phyloP scores from a whole-genome alignment of 768 basidiomycete species.

The Cyclocybe aegerita region DNA sequence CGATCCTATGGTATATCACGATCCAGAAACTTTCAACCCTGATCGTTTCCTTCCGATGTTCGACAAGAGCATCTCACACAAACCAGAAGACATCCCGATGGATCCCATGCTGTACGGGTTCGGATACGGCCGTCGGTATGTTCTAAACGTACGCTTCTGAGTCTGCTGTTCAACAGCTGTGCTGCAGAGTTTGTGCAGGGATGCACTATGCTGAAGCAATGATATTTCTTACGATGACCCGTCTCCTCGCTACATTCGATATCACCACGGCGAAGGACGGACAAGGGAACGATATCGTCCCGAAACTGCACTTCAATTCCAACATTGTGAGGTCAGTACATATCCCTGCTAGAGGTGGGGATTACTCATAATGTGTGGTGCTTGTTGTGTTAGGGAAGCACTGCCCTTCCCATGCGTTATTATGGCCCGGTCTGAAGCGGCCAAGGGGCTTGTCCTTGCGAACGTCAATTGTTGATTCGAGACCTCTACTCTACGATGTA shows the following conservation, averaged over 20 bases:
- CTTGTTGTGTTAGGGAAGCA: conserved; percentile 10
- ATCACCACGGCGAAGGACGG: conserved; percentile 17
- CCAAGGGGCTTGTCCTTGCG: conserved; percentile 1
- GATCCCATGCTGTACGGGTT: conserved; percentile 23
- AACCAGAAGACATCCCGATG: conserved; percentile 15
- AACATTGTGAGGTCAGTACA: conserved; percentile 18
- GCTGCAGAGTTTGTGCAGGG: conserved; percentile 22
- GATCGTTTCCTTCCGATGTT: conserved; percentile 27
- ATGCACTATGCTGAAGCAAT: conserved; percentile 24
- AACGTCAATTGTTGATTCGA: neutral
- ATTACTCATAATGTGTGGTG: neutral
- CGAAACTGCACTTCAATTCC: conserved; percentile 21
- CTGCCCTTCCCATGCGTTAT: conserved; percentile 15
- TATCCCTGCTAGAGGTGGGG: neutral
- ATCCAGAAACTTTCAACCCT: conserved; percentile 24
- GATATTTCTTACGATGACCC: conserved; percentile 21
- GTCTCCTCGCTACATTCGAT: conserved; percentile 19
- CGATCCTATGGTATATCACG: conserved; percentile 21
- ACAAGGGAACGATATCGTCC: conserved; percentile 19
- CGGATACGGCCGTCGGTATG: conserved; percentile 26
- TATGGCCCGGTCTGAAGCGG: conserved; percentile 13
- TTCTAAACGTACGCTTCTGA: neutral
- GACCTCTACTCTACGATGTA: too few species aligned
- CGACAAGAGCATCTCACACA: conserved; percentile 17
- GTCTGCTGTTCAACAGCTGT: neutral